These are phyloP conservation scores for Dryadomyces quercus-mongolicae DNA, from an alignment of 2,329 filamentous ascomycete species.

Conservation along the genomic window DNA sequence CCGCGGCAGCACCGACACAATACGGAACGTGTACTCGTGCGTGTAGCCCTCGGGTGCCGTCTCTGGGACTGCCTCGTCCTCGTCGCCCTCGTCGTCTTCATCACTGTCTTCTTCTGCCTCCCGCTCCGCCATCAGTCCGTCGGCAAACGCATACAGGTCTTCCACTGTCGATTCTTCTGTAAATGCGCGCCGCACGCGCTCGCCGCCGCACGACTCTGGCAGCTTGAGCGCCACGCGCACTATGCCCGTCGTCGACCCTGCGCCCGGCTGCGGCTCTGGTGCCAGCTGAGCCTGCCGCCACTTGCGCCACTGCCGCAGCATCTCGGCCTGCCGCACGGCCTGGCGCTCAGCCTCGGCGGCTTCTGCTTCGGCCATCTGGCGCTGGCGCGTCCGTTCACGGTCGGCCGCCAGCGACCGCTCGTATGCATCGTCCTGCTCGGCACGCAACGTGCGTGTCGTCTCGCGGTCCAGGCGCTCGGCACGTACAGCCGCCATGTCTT, in stretches of 20 bases:
- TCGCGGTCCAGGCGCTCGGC: slow-evolving; percentile 69
- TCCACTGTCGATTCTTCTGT: slow-evolving; percentile 58
- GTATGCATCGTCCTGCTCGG: slow-evolving; percentile 86
- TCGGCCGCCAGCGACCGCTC: slow-evolving; percentile 83
- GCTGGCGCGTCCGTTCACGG: slow-evolving; percentile 67
- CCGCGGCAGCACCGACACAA: slow-evolving; percentile 77
- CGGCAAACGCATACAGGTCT: slow-evolving; percentile 90
- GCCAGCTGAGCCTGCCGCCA: slow-evolving; percentile 64
- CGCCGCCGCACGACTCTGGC: slow-evolving; percentile 47
- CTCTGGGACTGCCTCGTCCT: slow-evolving; percentile 11
- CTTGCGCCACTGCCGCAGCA: slow-evolving; percentile 50
- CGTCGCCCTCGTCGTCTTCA: slow-evolving; percentile 13
- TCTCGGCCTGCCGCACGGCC: slow-evolving; percentile 33
- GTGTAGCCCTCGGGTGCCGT: slow-evolving; percentile 60
- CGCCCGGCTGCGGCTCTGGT: slow-evolving; percentile 42
- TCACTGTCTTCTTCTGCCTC: slow-evolving; percentile 30
- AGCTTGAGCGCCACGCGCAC: slow-evolving; percentile 61
- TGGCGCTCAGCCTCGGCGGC: slow-evolving; percentile 74
- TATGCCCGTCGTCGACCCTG: slow-evolving; percentile 41
- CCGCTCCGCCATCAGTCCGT: slow-evolving; percentile 54
- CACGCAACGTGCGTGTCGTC: slow-evolving; percentile 66
- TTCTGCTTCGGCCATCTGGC: slow-evolving; percentile 34
- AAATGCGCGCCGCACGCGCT: slow-evolving; percentile 64
- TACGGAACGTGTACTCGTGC: slow-evolving; percentile 73
- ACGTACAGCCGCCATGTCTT: slow-evolving; percentile 63